Conservation (phyloP, 768 basidiomycete species). For the Amanita fuliginea region DNA sequence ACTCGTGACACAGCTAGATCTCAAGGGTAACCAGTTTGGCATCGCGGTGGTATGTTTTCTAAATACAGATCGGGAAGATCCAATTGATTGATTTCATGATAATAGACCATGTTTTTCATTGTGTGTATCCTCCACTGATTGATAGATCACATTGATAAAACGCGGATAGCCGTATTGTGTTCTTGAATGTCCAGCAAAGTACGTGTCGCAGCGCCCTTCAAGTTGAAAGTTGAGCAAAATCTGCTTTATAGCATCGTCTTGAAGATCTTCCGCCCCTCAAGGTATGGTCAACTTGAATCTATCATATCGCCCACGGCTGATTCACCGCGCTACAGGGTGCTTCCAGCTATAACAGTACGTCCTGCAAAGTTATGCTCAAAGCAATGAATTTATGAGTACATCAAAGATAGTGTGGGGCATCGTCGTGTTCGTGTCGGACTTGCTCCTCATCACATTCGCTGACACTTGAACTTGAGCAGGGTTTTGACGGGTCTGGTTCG, state of each 20-base stretch:
- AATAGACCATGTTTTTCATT: conserved; percentile 64
- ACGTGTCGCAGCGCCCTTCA: conserved; percentile 8
- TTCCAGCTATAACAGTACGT: conserved; percentile 53
- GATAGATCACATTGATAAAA: not conserved
- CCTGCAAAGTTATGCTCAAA: not conserved
- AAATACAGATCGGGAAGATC: not conserved
- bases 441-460: not conserved
- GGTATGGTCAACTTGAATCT: conserved; percentile 18
- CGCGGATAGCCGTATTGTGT: conserved; percentile 39
- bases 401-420: conserved; percentile 51
- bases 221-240: conserved; percentile 4
- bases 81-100: not conserved
- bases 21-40: conserved; percentile 53
- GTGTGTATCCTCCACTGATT: conserved; percentile 23
- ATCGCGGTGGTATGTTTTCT: conserved; percentile 42
- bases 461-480: conserved; percentile 20
- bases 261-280: conserved; percentile 54
- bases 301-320: not conserved
- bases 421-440: conserved; percentile 33
- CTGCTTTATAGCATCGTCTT: conserved; percentile 31
- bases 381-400: not conserved
- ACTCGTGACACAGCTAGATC: conserved; percentile 38
- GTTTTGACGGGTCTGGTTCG: conserved; percentile 58
- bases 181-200: conserved; percentile 68
- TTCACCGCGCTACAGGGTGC: conserved; percentile 30